phyloP scores from a whole-genome alignment of 2,329 filamentous ascomycete genomes.

The Triangularia setosa region DNA sequence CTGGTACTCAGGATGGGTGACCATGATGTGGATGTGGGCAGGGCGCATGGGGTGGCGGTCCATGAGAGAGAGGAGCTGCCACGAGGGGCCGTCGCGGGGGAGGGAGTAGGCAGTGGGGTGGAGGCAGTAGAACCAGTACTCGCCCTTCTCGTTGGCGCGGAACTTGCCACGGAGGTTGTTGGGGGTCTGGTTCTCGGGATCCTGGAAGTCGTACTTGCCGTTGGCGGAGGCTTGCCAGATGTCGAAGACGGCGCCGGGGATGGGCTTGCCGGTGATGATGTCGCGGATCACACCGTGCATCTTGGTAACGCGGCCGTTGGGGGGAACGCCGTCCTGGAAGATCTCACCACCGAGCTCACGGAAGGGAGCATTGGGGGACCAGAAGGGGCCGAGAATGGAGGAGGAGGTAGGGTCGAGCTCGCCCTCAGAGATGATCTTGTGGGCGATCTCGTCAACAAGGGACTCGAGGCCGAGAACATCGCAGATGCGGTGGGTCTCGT shows the following conservation, averaged over 20 bases:
- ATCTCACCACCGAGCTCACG: constrained; percentile 68
- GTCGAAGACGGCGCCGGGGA: constrained; percentile 65
- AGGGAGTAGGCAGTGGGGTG: constrained; percentile 46
- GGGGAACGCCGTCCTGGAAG: constrained; percentile 46
- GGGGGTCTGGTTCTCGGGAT: constrained; percentile 57
- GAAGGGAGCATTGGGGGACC: constrained; percentile 67
- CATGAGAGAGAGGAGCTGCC: constrained; percentile 48
- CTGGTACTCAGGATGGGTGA: constrained; percentile 33
- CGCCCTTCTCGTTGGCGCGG: constrained; percentile 57
- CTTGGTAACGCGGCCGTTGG: constrained; percentile 49
- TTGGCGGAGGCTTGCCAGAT: constrained; percentile 80
- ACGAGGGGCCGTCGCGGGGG: constrained; percentile 48
- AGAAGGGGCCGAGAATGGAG: constrained; percentile 82
- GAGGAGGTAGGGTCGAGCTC: constrained; percentile 62
- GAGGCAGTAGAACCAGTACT: constrained; percentile 55
- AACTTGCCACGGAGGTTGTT: constrained; percentile 67
- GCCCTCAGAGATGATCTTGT: constrained; percentile 51
- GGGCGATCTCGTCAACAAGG: constrained; percentile 78
- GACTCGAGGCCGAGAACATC: constrained; percentile 73
- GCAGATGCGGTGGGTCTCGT: constrained; percentile 69
- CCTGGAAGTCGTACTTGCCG: constrained; percentile 62
- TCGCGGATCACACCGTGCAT: constrained; percentile 61
- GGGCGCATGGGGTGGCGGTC: constrained; percentile 55
- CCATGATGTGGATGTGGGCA: constrained; percentile 59
- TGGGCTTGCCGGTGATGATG: constrained; percentile 57